These are phyloP conservation scores for Pyrus communis DNA, from an alignment of 306 rosid species.

Conservation along the genomic window DNA sequence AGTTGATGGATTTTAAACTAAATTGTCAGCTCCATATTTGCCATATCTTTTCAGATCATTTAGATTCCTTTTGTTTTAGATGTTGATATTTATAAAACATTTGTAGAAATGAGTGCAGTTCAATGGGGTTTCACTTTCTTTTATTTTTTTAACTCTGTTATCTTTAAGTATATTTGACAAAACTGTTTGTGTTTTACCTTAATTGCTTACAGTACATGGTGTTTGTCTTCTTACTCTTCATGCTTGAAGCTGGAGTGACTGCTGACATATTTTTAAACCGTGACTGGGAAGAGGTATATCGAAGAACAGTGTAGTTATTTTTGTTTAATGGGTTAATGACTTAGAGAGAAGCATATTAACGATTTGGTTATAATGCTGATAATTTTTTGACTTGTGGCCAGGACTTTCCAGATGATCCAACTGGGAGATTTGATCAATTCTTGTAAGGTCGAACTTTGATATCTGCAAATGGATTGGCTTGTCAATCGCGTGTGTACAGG, in stretches of 20 bases:
- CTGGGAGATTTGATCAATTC: constrained; percentile 55
- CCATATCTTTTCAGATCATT: not conserved
- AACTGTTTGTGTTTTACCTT: constrained; percentile 10
- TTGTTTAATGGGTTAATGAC: not conserved
- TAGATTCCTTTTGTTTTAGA: not conserved
- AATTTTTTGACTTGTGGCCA: constrained; percentile 18
- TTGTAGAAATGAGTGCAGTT: not conserved
- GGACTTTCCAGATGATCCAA: constrained; percentile 80
- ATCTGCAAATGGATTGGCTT: constrained; percentile 75
- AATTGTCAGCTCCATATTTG: not conserved
- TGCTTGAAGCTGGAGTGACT: constrained; percentile 65
- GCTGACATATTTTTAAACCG: constrained; percentile 60
- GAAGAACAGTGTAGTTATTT: not conserved
- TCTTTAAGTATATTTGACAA: not conserved
- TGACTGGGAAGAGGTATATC: constrained; percentile 64
- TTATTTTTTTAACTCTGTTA: too few species aligned
- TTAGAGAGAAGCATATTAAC: not conserved
- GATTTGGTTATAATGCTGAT: not conserved
- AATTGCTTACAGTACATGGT: constrained; percentile 51
- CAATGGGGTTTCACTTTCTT: not conserved
- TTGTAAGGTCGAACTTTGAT: constrained; percentile 49
- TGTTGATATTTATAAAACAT: not conserved
- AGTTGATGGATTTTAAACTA: not conserved
- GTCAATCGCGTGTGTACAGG: constrained; percentile 60
- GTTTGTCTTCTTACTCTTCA: constrained; percentile 46